phyloP scores from a whole-genome alignment of 345 rosid genomes.

The Salix exigua region DNA sequence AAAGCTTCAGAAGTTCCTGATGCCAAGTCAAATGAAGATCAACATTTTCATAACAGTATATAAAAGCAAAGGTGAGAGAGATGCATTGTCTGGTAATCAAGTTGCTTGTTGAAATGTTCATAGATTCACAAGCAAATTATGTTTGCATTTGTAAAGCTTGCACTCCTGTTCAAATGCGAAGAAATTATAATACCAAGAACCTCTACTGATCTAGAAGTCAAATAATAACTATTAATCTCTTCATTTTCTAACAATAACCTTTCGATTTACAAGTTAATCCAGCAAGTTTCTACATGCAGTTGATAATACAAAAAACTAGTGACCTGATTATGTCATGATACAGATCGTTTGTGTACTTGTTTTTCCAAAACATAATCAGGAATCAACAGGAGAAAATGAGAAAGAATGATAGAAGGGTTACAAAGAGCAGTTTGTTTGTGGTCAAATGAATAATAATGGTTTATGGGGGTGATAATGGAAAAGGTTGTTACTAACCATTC shows the following conservation, averaged over 20 bases:
- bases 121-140: neutral
- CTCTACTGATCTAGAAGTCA: neutral
- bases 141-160: neutral
- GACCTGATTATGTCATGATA: neutral
- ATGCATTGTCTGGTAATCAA: neutral
- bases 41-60: neutral
- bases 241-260: neutral
- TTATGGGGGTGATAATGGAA: neutral
- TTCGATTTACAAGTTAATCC: neutral
- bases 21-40: conserved; percentile 15
- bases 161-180: neutral
- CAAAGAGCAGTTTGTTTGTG: neutral
- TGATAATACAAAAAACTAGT: neutral
- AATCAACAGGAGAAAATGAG: neutral
- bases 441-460: neutral
- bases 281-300: neutral
- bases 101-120: neutral
- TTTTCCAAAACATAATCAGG: neutral
- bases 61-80: neutral
- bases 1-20: conserved; percentile 97
- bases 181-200: neutral
- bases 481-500: neutral
- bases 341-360: neutral
- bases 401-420: neutral
- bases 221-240: neutral